Evolutionary conservation across 768 basidiomycete genomes (phyloP).

Genomic region (Gymnopilus junonius): DNA sequence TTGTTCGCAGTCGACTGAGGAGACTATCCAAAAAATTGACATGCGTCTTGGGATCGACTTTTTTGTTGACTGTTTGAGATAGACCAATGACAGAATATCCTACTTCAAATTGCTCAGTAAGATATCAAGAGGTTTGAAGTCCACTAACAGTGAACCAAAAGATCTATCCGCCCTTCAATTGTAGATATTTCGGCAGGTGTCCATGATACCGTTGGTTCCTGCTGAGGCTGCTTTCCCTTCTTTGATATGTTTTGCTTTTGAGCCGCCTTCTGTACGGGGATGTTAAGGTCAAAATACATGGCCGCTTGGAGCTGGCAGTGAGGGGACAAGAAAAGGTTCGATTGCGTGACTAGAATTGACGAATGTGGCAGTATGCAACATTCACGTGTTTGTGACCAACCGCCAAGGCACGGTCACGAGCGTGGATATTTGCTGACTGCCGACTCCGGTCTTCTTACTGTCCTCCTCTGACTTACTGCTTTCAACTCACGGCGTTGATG

Average conservation of each 20-base stretch:
- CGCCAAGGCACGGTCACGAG: neutral
- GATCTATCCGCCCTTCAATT: conserved; percentile 67
- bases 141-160: conserved; percentile 72
- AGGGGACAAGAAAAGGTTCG: neutral
- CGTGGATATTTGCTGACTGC: neutral
- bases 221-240: conserved; percentile 57
- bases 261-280: conserved; percentile 48
- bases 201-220: conserved; percentile 38
- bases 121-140: neutral
- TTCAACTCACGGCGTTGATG: neutral
- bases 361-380: neutral
- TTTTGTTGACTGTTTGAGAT: conserved; percentile 72
- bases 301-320: no score
- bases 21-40: conserved; percentile 65
- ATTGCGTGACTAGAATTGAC: neutral
- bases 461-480: neutral
- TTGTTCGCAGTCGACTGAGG: conserved; percentile 60
- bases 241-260: conserved; percentile 43
- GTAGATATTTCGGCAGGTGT: conserved; percentile 58
- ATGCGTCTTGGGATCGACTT: conserved; percentile 73
- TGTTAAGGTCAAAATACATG: conserved; percentile 75
- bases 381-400: conserved; percentile 1
- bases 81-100: conserved; percentile 86
- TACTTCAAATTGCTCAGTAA: conserved; percentile 51
- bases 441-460: neutral